Base-by-base conservation (phyloP, 768 basidiomycete genomes). In the Boletus rubropictus region DNA sequence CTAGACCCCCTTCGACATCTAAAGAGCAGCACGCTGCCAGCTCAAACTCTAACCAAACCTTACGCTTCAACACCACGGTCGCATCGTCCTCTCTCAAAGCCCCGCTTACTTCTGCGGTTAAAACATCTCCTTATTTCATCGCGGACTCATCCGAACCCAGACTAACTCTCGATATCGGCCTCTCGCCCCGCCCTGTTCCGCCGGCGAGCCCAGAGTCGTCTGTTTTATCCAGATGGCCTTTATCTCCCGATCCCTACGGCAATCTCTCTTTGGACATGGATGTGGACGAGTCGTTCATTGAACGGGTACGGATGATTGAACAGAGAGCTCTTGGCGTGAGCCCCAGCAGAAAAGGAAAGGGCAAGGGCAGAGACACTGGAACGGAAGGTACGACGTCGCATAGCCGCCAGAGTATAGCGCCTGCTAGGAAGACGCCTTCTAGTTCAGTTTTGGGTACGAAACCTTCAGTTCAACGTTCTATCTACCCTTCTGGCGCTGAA, bases 251-350 rank as follows among this genome's bases (percentile, higher is more conserved):
- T 41, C 53, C 63, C 17, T 66, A 53, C 46, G 69, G 66, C 39
- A 65, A 68, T 48, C 68, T 71, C 25, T 57, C 65, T 22, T 59
- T 67, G 34, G 65, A 65, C 28, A 54, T 68, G 56, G 63, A 63
- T 11, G 54, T 73, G 36, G 66, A 72, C 39, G 73, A 69, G 5
- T 64, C 55, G 11, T 68, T 78, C 48, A 58, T 75, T 18, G 70
- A 67, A 51, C 69, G 71, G 49, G 55, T 61, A 46, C 65, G 62
- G 28, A 53, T 52, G 55, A 57, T 60, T 28, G 61, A 64, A 51
- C 50, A 51, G 37, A 52, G 54, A 20, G 57, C 51, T 17, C 47
- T 60, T 14, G 40, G 39, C 20, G 45, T 47, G 4, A 39, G 34
- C 9, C 21, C 50, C 35, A 52, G 44, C 28, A 44, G 39, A 44